phyloP scores from a whole-genome alignment of 2,329 filamentous ascomycete species.

The Aspergillus pseudoviridinutans region DNA sequence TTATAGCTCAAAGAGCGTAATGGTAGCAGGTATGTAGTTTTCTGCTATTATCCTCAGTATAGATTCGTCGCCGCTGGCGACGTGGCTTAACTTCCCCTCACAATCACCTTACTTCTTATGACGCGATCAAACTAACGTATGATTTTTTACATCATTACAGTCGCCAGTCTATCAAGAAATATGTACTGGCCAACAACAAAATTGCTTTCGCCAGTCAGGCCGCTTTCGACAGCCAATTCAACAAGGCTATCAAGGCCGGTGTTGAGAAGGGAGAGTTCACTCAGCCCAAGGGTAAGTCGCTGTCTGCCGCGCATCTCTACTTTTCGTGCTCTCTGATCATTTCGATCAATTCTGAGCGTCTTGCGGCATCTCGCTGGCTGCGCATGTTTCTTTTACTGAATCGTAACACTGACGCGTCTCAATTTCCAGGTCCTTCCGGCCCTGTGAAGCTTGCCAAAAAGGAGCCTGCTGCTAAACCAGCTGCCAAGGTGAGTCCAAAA shows the following conservation, averaged over 20 bases:
- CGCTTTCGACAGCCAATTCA: slow-evolving; percentile 72
- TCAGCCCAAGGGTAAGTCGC: slow-evolving; percentile 78
- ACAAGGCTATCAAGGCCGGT: slow-evolving; percentile 75
- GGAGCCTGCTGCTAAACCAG: slow-evolving; percentile 47
- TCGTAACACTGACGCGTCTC: slow-evolving; percentile 26
- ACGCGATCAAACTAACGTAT: slow-evolving; percentile 27
- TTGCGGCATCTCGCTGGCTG: background rate
- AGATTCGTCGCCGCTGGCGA: slow-evolving; percentile 11
- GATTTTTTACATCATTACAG: slow-evolving; percentile 37
- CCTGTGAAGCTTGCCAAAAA: slow-evolving; percentile 92
- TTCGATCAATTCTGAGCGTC: background rate
- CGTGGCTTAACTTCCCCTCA: slow-evolving; percentile 11
- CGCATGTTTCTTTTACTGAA: slow-evolving; percentile 4
- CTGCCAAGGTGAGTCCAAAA: slow-evolving; percentile 28
- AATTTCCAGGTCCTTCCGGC: slow-evolving; percentile 66
- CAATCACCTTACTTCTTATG: slow-evolving; percentile 10
- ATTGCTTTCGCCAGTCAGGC: slow-evolving; percentile 52
- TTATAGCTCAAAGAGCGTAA: slow-evolving; percentile 65
- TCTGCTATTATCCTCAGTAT: slow-evolving; percentile 13
- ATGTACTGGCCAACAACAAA: slow-evolving; percentile 68
- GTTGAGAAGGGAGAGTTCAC: slow-evolving; percentile 83
- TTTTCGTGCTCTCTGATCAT: background rate
- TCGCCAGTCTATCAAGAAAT: slow-evolving; percentile 71
- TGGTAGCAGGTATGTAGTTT: slow-evolving; percentile 61
- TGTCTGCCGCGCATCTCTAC: slow-evolving; percentile 3